Evolutionary conservation across 2,329 filamentous ascomycete genomes (phyloP).

Genomic region (Cyclaneusma minus): DNA sequence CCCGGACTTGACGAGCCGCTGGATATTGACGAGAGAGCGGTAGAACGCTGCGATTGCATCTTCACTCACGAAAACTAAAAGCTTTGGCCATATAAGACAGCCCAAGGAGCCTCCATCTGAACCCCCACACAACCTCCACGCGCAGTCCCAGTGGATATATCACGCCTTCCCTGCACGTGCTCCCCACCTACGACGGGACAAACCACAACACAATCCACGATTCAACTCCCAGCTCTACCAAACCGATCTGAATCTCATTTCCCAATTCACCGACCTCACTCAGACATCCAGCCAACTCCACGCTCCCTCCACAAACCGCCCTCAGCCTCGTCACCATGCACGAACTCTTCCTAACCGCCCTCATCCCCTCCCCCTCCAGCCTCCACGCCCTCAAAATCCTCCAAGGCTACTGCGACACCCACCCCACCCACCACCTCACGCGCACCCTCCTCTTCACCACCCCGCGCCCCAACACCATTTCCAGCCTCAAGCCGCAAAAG

Average conservation of each 20-base stretch:
- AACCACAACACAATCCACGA: neutral
- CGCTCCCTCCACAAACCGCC: neutral
- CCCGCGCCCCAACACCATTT: conserved; percentile 11
- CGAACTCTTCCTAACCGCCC: conserved; percentile 41
- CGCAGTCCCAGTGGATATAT: too few relatives aligned
- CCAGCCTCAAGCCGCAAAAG: conserved; percentile 25
- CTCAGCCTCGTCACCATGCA: conserved; percentile 27
- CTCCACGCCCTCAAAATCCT: conserved; percentile 34
- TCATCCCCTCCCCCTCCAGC: conserved; percentile 33
- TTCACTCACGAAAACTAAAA: too few relatives aligned
- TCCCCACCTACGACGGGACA: too few relatives aligned
- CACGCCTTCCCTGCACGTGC: too few relatives aligned
- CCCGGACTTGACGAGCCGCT: too few relatives aligned
- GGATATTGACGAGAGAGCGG: too few relatives aligned
- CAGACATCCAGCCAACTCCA: neutral
- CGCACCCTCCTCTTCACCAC: conserved; percentile 36
- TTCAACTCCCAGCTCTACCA: neutral
- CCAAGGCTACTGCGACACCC: conserved; percentile 40
- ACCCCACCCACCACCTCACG: conserved; percentile 30
- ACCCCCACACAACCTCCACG: too few relatives aligned
- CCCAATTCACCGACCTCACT: neutral
- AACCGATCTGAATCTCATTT: neutral
- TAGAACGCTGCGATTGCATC: too few relatives aligned
- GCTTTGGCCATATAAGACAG: too few relatives aligned
- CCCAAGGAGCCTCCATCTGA: too few relatives aligned